Conservation (phyloP, 176 grass and related monocot genomes). For the Carex myosuroides region DNA sequence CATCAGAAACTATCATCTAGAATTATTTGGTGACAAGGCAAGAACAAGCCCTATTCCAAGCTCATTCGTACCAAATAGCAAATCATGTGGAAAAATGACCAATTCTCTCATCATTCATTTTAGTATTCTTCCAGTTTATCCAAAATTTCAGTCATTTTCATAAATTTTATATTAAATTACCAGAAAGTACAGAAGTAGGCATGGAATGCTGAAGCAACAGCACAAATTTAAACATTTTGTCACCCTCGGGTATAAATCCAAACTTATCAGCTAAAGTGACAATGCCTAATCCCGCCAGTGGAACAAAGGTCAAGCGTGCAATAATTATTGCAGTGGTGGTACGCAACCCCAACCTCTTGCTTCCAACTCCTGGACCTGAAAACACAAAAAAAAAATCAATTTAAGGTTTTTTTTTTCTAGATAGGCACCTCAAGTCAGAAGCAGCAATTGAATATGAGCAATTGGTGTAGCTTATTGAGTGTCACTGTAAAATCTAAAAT, state of each 20-base stretch:
- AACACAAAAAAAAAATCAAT: neutral
- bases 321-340: conserved; percentile 87
- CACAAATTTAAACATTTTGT: conserved; percentile 99
- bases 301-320: conserved; percentile 71
- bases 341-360: conserved; percentile 74
- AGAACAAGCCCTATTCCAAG: neutral
- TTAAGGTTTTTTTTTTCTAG: neutral
- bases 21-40: neutral
- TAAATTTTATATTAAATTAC: conserved; percentile 28
- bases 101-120: neutral
- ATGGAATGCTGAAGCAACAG: conserved; percentile 89
- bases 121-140: neutral
- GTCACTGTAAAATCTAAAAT: neutral
- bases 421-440: neutral
- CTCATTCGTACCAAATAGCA: neutral
- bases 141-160: neutral
- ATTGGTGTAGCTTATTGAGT: neutral
- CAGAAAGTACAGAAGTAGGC: conserved; percentile 97
- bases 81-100: neutral
- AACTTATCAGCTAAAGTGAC: conserved; percentile 74
- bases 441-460: neutral
- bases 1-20: neutral
- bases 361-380: conserved; percentile 94
- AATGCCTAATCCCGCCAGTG: conserved; percentile 74
- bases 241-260: conserved; percentile 69